Evolutionary conservation across 1,284 basidiomycete species (phyloP).

Genomic region (Ustilago loliicola): DNA sequence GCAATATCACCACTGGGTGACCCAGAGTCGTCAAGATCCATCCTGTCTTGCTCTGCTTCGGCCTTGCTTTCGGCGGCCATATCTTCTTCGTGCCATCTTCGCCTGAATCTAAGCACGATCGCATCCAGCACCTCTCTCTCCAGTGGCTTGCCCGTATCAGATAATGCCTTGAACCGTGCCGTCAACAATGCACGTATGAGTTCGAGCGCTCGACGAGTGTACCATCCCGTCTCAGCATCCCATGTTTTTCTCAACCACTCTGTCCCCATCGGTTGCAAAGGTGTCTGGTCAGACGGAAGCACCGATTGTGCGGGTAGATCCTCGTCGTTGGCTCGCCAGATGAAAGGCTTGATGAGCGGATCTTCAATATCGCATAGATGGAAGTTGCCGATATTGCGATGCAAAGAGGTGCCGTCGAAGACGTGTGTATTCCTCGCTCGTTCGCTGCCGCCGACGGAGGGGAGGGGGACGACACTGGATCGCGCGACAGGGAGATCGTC

Average conservation of each 20-base stretch:
- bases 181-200: conserved; percentile 47
- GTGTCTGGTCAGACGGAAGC: neutral
- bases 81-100: conserved; percentile 45
- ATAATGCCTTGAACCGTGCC: conserved; percentile 47
- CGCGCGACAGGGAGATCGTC: neutral
- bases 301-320: conserved; percentile 6
- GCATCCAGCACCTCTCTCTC: neutral
- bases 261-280: conserved; percentile 6
- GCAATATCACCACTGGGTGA: neutral
- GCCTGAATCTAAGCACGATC: conserved; percentile 18
- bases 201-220: conserved; percentile 50
- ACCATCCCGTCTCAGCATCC: conserved; percentile 60
- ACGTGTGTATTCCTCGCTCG: conserved; percentile 77
- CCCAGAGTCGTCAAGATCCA: neutral
- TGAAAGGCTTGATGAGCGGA: conserved; percentile 73
- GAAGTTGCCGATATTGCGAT: conserved; percentile 87
- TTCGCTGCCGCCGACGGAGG: neutral
- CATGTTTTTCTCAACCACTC: conserved; percentile 20
- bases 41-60: neutral
- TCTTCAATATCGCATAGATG: conserved; percentile 93
- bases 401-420: conserved; percentile 85
- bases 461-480: conserved; percentile 13
- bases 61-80: neutral
- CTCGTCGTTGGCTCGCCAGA: conserved; percentile 28
- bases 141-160: conserved; percentile 23